Evolutionary conservation across 345 rosid species (phyloP).

Genomic region (Brassica cretica): DNA sequence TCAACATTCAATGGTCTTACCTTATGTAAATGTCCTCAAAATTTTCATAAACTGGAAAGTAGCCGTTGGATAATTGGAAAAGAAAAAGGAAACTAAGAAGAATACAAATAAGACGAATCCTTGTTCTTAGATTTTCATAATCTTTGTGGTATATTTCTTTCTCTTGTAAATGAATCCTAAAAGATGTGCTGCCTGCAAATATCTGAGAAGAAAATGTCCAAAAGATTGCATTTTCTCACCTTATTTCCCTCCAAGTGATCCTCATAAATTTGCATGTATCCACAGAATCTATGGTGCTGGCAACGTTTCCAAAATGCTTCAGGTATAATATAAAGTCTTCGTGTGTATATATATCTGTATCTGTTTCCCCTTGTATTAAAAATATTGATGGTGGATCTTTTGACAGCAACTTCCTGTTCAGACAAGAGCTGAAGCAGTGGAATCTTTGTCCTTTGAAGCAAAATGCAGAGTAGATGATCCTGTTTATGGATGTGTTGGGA

Average conservation of each 20-base stretch:
- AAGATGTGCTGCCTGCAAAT: not conserved
- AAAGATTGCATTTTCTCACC: not conserved
- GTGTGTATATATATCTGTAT: not conserved
- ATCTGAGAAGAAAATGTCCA: not conserved
- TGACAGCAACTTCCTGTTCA: not conserved
- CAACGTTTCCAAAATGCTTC: not conserved
- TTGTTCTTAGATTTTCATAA: not conserved
- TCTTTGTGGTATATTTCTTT: not conserved
- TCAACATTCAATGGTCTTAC: not conserved
- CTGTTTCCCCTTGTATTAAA: not conserved
- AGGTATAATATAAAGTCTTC: not conserved
- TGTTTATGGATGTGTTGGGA: not conserved
- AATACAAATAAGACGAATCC: not conserved
- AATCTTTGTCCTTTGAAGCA: not conserved
- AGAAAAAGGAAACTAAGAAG: not conserved
- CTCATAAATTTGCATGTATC: not conserved
- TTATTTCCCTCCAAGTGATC: not conserved
- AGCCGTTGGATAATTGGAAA: not conserved
- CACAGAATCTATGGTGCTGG: not conserved
- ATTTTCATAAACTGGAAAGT: not conserved
- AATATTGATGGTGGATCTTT: not conserved
- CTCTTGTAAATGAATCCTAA: not conserved
- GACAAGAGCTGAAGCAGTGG: not conserved
- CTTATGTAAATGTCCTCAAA: not conserved
- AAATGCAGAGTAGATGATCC: not conserved